phyloP scores from a whole-genome alignment of 805 yeast genomes.

The Candida silvicultrix region DNA sequence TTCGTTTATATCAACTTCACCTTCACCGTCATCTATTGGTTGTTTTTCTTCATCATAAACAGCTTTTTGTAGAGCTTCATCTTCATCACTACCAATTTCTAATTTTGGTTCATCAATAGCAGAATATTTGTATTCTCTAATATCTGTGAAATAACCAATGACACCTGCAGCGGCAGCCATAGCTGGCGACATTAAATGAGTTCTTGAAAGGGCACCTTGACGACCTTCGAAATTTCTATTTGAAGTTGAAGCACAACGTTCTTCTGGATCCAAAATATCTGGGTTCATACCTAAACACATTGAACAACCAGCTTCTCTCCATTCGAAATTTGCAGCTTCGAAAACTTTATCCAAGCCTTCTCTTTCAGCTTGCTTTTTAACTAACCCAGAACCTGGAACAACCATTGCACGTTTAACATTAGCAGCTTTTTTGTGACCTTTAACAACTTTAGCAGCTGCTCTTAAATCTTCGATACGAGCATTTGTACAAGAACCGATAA shows the following conservation, averaged over 20 bases:
- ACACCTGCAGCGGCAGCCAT: conserved; percentile 99
- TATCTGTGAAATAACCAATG: conserved; percentile 84
- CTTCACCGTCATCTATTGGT: conserved; percentile 46
- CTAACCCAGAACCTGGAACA: conserved; percentile 97
- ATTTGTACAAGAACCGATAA: conserved; percentile 97
- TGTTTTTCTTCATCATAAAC: conserved; percentile 68
- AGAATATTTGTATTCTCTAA: conserved; percentile 69
- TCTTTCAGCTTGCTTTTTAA: conserved; percentile 86
- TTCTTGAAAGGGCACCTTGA: conserved; percentile 94
- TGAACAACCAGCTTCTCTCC: conserved; percentile 99
- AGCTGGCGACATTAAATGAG: conserved; percentile 97
- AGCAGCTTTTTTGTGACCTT: conserved; percentile 82
- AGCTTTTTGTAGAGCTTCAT: conserved; percentile 58
- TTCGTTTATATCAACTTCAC: conserved; percentile 20
- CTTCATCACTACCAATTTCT: conserved; percentile 36
- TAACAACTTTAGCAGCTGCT: conserved; percentile 89
- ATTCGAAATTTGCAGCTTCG: conserved; percentile 88
- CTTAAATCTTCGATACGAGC: conserved; percentile 96
- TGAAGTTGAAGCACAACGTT: conserved; percentile 98
- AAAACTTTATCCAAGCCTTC: conserved; percentile 94
- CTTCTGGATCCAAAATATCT: conserved; percentile 89
- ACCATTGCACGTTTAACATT: conserved; percentile 79
- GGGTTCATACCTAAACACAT: conserved; percentile 99
- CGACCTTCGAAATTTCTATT: conserved; percentile 99
- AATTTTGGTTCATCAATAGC: conserved; percentile 57